Base-by-base conservation (phyloP, 2,329 filamentous ascomycete genomes). In the Pyrenophora graminea region DNA sequence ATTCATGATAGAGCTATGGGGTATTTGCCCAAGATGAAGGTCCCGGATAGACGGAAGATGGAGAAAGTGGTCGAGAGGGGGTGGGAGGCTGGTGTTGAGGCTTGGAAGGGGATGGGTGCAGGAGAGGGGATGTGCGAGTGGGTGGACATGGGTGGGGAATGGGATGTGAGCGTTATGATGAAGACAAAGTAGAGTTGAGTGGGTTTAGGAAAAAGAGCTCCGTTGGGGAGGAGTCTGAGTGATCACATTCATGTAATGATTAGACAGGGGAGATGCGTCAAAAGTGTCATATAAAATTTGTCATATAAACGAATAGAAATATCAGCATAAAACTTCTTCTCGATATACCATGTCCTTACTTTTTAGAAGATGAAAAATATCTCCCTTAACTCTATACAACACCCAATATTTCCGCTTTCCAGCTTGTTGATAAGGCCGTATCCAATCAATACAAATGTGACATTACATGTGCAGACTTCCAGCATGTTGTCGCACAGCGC, bases 401-500 rank as follows among this genome's bases (percentile, higher is more conserved):
- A 25, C 23, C 23, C 6, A 9, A 8, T 25, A 3, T 25, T 6
- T 9, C 23, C 23, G 4, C 23, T 13, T 19, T 12, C 10, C 17
- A 12, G 17, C 17, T 19, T 19, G 4, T 37, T 37, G 9, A 30
- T 4, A 30, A 30, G 10, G 10, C 27, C 27, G 27, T 30, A 2
- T 12, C 10, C 27, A 10, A 30, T 1, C 8, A 4, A 30, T 30
- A 5, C 10, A 17, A 9, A 21, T 4, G 15, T 21, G 34, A 5
- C 21, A n/a, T 12, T 37, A 37, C 17, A 6, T 32, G 6, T 51
- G 48, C 4, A 67, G 44, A 39, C 62, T 66, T n/a, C 64, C 63
- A 10, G 55, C 58, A 25, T 59, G 61, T 42, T 68, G 61, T 17
- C 61, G 53, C 18, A 58, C 48, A 33, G 53, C 61, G 49, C 62